These are phyloP conservation scores for Bacidia gigantensis DNA, from an alignment of 495 filamentous ascomycete genomes.

Conservation along the genomic window DNA sequence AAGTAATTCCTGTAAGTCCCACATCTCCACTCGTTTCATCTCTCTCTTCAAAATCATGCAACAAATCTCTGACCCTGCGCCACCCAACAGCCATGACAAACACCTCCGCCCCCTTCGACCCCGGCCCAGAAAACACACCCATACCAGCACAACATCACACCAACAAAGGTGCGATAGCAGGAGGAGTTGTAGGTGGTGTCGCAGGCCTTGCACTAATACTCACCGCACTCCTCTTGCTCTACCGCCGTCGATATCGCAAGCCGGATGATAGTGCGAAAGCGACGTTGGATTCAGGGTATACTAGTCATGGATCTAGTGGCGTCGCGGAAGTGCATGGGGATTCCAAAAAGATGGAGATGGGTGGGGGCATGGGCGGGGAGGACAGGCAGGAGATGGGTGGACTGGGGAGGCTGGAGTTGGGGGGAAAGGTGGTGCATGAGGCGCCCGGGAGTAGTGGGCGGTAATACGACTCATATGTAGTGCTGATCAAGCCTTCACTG, in stretches of 20 bases:
- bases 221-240: neutral
- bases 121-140: no score
- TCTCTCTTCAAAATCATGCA: no score
- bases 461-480: no score
- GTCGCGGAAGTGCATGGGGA: neutral
- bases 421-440: neutral
- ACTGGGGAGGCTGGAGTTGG: neutral
- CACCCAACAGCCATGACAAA: neutral
- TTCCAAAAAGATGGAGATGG: no score
- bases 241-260: neutral
- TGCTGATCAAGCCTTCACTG: no score
- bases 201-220: no score
- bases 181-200: slow-evolving; percentile 3
- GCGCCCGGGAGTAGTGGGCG: neutral
- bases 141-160: neutral
- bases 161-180: slow-evolving; percentile 7
- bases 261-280: neutral
- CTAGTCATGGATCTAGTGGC: neutral
- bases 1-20: no score
- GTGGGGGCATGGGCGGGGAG: neutral
- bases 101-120: neutral
- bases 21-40: no score
- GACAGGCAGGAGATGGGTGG: neutral
- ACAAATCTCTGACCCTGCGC: no score
- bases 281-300: no score